Evolutionary conservation across 2,329 filamentous ascomycete genomes (phyloP), one percentile per base, ranked within the genome.

Genomic region (Aspergillus brasiliensis): DNA sequence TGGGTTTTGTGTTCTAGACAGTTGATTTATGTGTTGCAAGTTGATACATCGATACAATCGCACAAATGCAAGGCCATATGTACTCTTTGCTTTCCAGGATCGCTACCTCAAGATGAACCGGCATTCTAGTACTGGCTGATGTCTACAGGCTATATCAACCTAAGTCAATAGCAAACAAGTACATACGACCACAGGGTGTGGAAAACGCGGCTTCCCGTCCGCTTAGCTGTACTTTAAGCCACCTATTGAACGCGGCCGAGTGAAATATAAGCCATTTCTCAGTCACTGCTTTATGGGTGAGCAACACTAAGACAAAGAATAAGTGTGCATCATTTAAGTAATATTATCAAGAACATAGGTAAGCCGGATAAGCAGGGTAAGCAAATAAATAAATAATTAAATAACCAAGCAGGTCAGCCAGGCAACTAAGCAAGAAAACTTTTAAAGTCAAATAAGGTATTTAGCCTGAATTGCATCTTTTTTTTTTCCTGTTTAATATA

Each of bases 231-330:
- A 34, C 31, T 34, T 34, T 34, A 34, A 34, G 31, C 31, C 31
- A 34, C 31, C n/a, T 37, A 11, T 37, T 37, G 8, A 37, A 37
- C 31, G 31, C 31, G 31, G 31, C 31, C 8, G 8, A 37, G 4
- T 37, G 8, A 13, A 11, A 55, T 25, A 42, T 42, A 6, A 46
- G 52, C 25, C 52, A 13, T 55, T 55, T 55, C 2, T 17, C 15
- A 31, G 38, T 55, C 17, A 15, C 52, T 55, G 38, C 52, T 46
- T 55, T 56, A 56, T 37, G 4, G 8, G 17, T 56, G 7, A 56
- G 53, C 27, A 23, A 27, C 19, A 17, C 40, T 37, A 56, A 56
- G 51, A 40, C 13, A 37, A 2, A 25, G 52, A 27, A 8, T 37
- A 15, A 27, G 21, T 21, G 11, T 8, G 17, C 42, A 13, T 56